Evolutionary conservation across 2,329 filamentous ascomycete genomes (phyloP), one percentile per base, ranked within the genome.

Genomic region (Pseudogymnoascus sp.): DNA sequence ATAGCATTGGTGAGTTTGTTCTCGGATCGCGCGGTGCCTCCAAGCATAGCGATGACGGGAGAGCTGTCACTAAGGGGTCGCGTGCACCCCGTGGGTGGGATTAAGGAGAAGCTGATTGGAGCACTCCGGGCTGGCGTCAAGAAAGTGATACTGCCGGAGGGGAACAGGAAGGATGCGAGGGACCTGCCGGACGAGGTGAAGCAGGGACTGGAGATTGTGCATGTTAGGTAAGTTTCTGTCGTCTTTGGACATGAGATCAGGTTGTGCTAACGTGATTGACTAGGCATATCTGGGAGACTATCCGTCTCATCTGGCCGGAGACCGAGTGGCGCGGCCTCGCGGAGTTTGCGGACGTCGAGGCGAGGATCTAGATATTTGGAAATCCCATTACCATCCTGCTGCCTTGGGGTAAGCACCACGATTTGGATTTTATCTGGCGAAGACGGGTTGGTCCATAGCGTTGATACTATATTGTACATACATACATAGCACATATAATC

Each of bases 21-120:
- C 75, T 89, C 86, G 8, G 89, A 88, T 65, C 92, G 92, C 71
- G 81, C 89, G 25, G 93, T 99, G 3, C 91, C 93, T 42, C 91
- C 93, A 0, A 92, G 90, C 3, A 87, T 99, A 75, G 95, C 95
- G 46, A 99, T 99, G 95, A 99, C 95, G 67, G 85, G 85, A 67
- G 86, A 88, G 72, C 86, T 88, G 66, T 91, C 89, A 63, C 84
- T 99, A 25, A 85, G 95, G 44, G 95, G 95, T 21, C 87, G 92
- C 67, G 89, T 99, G 63, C 91, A 95, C 77, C 91, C 93, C 25
- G 95, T 99, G 37, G 95, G 95, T 62, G 95, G 95, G 16, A 97
- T 99, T 78, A 97, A 97, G 78, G 93, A 99, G 84, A 99, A 99
- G 77, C 82, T 97, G 62, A 97, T 99, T 73, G 95, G 95, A 21